A percentile compares a stretch with the other conserved stretches of the same genome.
Evolutionary conservation across 257 asterid species (phyloP).

Genomic region (Capsicum baccatum): DNA sequence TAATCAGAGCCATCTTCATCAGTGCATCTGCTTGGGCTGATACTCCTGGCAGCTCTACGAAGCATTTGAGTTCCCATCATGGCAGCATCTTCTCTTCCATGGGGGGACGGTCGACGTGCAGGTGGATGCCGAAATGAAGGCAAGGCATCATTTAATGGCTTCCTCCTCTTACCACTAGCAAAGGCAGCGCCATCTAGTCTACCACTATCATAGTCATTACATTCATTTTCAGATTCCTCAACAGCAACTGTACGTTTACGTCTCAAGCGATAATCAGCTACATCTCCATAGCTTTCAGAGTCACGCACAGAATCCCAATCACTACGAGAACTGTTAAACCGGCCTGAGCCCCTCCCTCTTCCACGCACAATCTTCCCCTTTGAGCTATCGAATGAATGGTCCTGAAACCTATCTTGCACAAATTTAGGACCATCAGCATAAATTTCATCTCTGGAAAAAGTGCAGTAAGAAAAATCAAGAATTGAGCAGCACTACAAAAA

Average conservation of each 20-base stretch:
- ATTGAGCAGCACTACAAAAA: conserved; percentile 15
- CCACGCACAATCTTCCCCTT: conserved; percentile 61
- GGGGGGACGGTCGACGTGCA: conserved; percentile 63
- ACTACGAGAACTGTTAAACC: conserved; percentile 49
- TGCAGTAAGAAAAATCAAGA: conserved; percentile 35
- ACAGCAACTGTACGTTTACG: conserved; percentile 52
- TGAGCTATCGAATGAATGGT: conserved; percentile 58
- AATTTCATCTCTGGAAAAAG: conserved; percentile 58
- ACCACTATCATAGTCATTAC: conserved; percentile 49
- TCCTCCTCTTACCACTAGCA: conserved; percentile 50
- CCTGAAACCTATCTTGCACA: conserved; percentile 55
- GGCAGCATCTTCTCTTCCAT: conserved; percentile 55
- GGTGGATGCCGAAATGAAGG: conserved; percentile 52
- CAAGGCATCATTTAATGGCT: conserved; percentile 55
- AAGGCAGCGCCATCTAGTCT: conserved; percentile 46
- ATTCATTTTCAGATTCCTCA: conserved; percentile 53
- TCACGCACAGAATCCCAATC: conserved; percentile 69
- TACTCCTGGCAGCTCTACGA: conserved; percentile 60
- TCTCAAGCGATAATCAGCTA: conserved; percentile 55
- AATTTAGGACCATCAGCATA: conserved; percentile 61
- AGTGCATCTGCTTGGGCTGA: conserved; percentile 53
- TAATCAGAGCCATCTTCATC: conserved; percentile 49
- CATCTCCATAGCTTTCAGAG: conserved; percentile 53
- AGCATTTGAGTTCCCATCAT: conserved; percentile 51
- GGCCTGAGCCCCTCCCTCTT: conserved; percentile 64